Evolutionary conservation across 108 stramenopile species (phyloP), one percentile per base, ranked within the genome.

Genomic region (Schizochytrium sp.): DNA sequence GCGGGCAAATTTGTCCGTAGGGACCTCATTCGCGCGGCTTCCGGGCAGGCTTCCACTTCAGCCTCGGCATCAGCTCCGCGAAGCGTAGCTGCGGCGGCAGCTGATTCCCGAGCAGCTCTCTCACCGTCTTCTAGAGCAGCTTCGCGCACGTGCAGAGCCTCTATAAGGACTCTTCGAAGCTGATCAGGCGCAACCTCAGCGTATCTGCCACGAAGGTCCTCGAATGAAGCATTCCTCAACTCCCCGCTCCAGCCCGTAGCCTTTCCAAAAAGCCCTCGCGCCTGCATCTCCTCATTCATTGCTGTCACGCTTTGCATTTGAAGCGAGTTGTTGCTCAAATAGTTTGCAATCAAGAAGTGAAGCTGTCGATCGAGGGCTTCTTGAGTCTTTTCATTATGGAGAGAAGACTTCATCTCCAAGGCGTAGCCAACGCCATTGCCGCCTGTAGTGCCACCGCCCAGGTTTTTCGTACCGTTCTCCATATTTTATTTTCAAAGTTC

Each of bases 281-380:
- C 53, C 28, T 40, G 47, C 50, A 83, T 49, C 47, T 83, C 76
- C 45, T 46, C 76, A 38, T 40, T 83, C 76, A 83, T 38, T n/a
- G 12, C 28, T 2, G 76, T 53, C 0, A 53, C 76, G 50, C 50
- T 55, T 53, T 83, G 38, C 19, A 83, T 12, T 10, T 28, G 12
- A 13, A 53, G 50, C 28, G 76, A 17, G 50, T 3, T 55, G 17
- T 55, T 47, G 50, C 53, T 55, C 19, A 83, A 40, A 83, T 55
- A 83, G 76, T 83, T 53, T 40, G 76, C 76, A 53, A 83, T 83
- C 7, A 83, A 40, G 53, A 83, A 83, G 76, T 83, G 53, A 47
- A 83, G 76, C 47, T 83, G 50, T 8, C 76, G 76, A 38, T 83
- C 76, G 47, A 49, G 76, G 50, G 53, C 76, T n/a, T 53, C 5